Evolutionary conservation across 2,329 filamentous ascomycete genomes (phyloP).

Genomic region (Colletotrichum sp.): DNA sequence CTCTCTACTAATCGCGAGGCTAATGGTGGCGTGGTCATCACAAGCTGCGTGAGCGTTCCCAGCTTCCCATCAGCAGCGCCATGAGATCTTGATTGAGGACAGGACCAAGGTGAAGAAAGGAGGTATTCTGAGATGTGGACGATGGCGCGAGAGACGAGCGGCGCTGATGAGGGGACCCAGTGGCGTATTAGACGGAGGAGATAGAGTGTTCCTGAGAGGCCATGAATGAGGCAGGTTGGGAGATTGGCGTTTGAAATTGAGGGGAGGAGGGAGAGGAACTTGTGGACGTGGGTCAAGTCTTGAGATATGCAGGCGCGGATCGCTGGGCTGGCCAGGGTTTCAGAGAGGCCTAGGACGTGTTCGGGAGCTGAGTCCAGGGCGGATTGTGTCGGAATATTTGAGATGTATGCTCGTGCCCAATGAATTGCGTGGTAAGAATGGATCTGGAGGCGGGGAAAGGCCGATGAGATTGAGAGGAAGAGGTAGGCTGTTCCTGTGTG

Average conservation of each 20-base stretch:
- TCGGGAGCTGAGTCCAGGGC: background rate
- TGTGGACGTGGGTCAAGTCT: constrained; percentile 39
- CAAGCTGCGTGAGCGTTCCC: constrained; percentile 73
- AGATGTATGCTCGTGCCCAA: constrained; percentile 55
- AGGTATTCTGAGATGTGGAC: constrained; percentile 64
- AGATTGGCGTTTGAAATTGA: constrained; percentile 30
- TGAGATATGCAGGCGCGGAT: constrained; percentile 48
- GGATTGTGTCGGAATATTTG: constrained; percentile 28
- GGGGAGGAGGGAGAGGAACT: constrained; percentile 45
- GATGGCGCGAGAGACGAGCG: constrained; percentile 58
- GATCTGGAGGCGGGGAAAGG: constrained; percentile 48
- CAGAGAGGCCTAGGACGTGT: constrained; percentile 50
- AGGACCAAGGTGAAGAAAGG: constrained; percentile 35
- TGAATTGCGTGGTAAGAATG: constrained; percentile 43
- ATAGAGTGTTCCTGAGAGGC: constrained; percentile 72
- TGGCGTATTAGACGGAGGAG: constrained; percentile 67
- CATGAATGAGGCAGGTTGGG: constrained; percentile 69
- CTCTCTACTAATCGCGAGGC: constrained; percentile 58
- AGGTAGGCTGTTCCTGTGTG: constrained; percentile 63
- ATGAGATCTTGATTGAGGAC: constrained; percentile 33
- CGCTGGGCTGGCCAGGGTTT: constrained; percentile 52
- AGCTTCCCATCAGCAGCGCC: constrained; percentile 73
- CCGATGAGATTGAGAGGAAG: constrained; percentile 52
- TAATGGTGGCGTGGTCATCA: constrained; percentile 60
- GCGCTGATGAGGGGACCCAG: constrained; percentile 55